These are phyloP conservation scores for Strobilomyces confusus DNA, from an alignment of 768 basidiomycete genomes.

Conservation along the genomic window DNA sequence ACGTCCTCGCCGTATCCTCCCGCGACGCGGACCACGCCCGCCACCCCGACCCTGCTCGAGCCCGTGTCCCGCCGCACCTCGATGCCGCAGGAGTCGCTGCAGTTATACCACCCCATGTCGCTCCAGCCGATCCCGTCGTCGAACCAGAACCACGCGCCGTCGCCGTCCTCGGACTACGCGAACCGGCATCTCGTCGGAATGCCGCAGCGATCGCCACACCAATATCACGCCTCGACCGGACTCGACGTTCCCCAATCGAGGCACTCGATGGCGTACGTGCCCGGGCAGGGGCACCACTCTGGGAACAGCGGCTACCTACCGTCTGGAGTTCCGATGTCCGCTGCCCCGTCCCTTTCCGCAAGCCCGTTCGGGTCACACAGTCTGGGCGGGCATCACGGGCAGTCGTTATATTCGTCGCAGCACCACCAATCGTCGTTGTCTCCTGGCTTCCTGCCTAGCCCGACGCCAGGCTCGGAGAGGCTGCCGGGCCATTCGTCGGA, in stretches of 20 bases:
- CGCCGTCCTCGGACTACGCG: conserved; percentile 39
- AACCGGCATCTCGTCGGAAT: conserved; percentile 47
- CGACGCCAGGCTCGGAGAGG: conserved; percentile 28
- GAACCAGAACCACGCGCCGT: conserved; percentile 31
- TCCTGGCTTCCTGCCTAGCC: conserved; percentile 28
- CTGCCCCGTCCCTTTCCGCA: conserved; percentile 45
- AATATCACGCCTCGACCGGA: conserved; percentile 21
- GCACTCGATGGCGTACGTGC: conserved; percentile 37
- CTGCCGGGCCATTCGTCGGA: conserved; percentile 25
- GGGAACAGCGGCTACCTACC: conserved; percentile 32
- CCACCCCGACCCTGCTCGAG: conserved; percentile 28
- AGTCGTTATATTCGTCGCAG: conserved; percentile 30
- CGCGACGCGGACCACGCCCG: conserved; percentile 32
- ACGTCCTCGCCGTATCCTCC: conserved; percentile 71
- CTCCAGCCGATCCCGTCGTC: conserved; percentile 49
- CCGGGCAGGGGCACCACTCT: conserved; percentile 42
- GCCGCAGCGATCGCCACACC: conserved; percentile 33
- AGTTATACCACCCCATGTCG: conserved; percentile 77
- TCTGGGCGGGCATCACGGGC: conserved; percentile 24
- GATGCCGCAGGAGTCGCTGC: conserved; percentile 66
- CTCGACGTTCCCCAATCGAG: conserved; percentile 32
- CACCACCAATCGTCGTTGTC: conserved; percentile 29
- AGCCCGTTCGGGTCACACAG: conserved; percentile 32
- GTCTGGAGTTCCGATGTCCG: conserved; percentile 47
- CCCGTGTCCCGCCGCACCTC: conserved; percentile 54